A percentile compares a stretch with the other conserved stretches of the same genome.
phyloP scores from a whole-genome alignment of 805 yeast species.

The Brettanomyces custersianus region DNA sequence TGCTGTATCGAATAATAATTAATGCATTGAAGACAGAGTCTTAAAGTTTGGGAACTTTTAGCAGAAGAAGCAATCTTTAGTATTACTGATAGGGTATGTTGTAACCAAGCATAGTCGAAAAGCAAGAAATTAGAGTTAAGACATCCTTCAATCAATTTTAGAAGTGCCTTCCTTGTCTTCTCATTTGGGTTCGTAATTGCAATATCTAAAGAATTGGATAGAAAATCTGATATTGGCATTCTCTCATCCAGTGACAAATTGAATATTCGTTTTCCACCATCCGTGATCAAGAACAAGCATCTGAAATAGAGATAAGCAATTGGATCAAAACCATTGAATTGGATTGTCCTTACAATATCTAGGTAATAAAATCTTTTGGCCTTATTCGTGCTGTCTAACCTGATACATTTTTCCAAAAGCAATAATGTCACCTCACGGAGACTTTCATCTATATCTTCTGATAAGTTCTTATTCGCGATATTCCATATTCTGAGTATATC shows the following conservation, averaged over 20 bases:
- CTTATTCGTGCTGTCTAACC: conserved; percentile 37
- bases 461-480: conserved; percentile 46
- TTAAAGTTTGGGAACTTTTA: conserved; percentile 7
- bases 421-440: conserved; percentile 41
- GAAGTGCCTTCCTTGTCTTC: conserved; percentile 8
- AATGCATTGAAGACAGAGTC: conserved; percentile 9
- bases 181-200: conserved; percentile 5
- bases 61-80: conserved; percentile 10
- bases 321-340: conserved; percentile 32
- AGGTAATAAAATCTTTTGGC: conserved; percentile 48
- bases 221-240: conserved; percentile 10
- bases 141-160: conserved; percentile 12
- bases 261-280: conserved; percentile 22
- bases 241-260: conserved; percentile 13
- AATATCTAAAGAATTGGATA: conserved; percentile 6
- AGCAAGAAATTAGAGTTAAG: conserved; percentile 14
- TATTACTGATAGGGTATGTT: conserved; percentile 5
- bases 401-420: conserved; percentile 48
- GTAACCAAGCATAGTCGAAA: conserved; percentile 10
- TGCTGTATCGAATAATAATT: conserved; percentile 11
- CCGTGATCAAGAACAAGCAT: conserved; percentile 41
- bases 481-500: conserved; percentile 74
- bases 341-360: conserved; percentile 41
- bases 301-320: conserved; percentile 32
- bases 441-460: conserved; percentile 22